Evolutionary conservation across 1,139 yeast genomes (phyloP).

Genomic region (Meyerozyma athensensis): DNA sequence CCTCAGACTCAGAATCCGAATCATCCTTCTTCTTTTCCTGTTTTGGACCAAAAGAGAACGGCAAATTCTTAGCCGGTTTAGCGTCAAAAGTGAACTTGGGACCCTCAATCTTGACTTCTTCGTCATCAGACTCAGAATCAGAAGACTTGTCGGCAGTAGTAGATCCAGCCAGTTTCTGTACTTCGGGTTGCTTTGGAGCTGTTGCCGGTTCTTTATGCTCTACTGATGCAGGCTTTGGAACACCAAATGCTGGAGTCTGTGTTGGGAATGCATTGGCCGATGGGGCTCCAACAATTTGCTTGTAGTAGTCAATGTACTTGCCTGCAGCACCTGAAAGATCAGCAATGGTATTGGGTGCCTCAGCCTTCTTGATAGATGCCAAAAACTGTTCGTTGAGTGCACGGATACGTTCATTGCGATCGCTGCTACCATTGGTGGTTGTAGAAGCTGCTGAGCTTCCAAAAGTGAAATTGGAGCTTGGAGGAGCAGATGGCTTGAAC

Average conservation of each 20-base stretch:
- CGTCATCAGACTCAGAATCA: constrained; percentile 33
- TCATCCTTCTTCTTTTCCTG: constrained; percentile 32
- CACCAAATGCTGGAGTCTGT: constrained; percentile 5
- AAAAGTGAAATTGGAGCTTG: constrained; percentile 1
- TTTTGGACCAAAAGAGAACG: constrained; percentile 52
- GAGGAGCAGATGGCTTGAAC: not conserved
- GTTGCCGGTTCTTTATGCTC: constrained; percentile 3
- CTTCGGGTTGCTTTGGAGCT: constrained; percentile 8
- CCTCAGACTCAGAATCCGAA: constrained; percentile 50
- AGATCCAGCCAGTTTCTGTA: constrained; percentile 5
- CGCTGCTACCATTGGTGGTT: constrained; percentile 9
- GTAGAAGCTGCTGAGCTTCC: constrained; percentile 4
- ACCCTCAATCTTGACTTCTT: constrained; percentile 54
- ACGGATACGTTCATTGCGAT: constrained; percentile 40
- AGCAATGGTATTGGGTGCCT: constrained; percentile 45
- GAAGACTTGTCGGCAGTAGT: constrained; percentile 14
- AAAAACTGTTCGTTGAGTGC: constrained; percentile 70
- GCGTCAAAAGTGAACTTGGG: constrained; percentile 54
- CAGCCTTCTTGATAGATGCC: constrained; percentile 41
- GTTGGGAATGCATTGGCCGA: constrained; percentile 5
- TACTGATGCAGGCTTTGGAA: constrained; percentile 5
- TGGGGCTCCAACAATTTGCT: constrained; percentile 16
- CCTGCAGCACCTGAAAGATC: constrained; percentile 54
- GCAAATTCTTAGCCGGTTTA: constrained; percentile 54
- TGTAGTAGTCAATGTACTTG: constrained; percentile 57